Conservation (phyloP, 345 rosid genomes). For the Salix arbutifolia region DNA sequence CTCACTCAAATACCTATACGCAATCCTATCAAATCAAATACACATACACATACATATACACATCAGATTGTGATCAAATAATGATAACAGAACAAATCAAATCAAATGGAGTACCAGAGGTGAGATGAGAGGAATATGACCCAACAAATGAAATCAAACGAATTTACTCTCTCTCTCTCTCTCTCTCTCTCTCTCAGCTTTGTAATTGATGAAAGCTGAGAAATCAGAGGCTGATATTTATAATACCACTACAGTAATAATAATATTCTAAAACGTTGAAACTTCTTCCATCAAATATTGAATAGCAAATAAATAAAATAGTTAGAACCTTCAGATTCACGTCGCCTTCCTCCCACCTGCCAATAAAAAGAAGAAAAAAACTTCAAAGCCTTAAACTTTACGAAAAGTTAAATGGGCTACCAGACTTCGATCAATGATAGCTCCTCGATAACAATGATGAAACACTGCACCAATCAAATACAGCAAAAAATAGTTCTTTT, state of each 20-base stretch:
- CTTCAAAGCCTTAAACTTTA: conserved; percentile 37
- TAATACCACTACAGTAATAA: conserved; percentile 10
- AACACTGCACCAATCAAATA: conserved; percentile 28
- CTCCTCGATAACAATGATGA: conserved; percentile 29
- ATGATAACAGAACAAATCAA: not conserved
- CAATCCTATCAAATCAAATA: not conserved
- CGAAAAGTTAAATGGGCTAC: conserved; percentile 24
- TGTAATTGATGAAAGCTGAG: conserved; percentile 18
- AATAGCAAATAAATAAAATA: not conserved
- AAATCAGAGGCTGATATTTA: conserved; percentile 38
- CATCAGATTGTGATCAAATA: not conserved
- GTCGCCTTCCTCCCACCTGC: not conserved
- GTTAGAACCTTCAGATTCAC: conserved; percentile 12
- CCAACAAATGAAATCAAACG: not conserved
- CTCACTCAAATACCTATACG: not conserved
- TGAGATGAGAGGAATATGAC: not conserved
- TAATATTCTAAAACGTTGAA: conserved; percentile 17
- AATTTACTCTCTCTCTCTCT: conserved; percentile 7
- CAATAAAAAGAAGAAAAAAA: not conserved
- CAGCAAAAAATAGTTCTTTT: not conserved
- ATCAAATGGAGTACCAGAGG: not conserved
- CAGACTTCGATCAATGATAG: conserved; percentile 19
- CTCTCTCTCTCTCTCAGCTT: not conserved
- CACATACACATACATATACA: no score
- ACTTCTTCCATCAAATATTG: conserved; percentile 27